Evolutionary conservation across 2,329 filamentous ascomycete genomes (phyloP).

Genomic region (Neonectria ditissima): DNA sequence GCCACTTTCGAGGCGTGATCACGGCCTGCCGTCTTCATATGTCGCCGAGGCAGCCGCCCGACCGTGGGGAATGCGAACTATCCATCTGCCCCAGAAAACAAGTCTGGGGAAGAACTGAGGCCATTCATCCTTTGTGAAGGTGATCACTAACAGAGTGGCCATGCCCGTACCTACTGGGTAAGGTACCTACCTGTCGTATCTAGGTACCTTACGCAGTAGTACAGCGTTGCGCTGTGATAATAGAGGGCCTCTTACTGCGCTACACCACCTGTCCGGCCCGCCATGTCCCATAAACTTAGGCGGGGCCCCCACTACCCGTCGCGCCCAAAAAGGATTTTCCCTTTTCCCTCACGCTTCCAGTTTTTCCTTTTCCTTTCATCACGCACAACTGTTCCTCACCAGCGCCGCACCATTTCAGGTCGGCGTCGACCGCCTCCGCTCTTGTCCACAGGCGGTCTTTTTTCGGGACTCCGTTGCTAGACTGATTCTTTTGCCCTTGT

Average conservation of each 20-base stretch:
- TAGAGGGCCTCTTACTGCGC: not conserved
- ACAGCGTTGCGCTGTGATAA: slow-evolving; percentile 3
- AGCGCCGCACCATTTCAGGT: slow-evolving; percentile 40
- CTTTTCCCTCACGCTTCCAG: slow-evolving; percentile 1
- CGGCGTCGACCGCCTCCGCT: slow-evolving; percentile 39
- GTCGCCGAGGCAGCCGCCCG: not conserved
- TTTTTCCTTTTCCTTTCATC: slow-evolving; percentile 34
- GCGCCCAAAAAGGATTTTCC: not conserved
- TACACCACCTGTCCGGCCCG: not conserved
- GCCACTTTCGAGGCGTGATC: slow-evolving; percentile 8
- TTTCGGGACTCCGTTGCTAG: slow-evolving; percentile 49
- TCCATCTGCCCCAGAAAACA: not conserved
- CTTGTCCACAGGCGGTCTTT: slow-evolving; percentile 41
- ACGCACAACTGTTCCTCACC: slow-evolving; percentile 48
- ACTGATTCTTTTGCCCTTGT: slow-evolving; percentile 53
- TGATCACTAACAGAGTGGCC: not conserved
- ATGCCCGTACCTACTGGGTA: too few species aligned
- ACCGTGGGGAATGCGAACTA: not conserved
- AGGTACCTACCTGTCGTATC: too few species aligned
- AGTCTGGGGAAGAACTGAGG: not conserved
- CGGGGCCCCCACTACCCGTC: not conserved
- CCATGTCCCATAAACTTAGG: not conserved
- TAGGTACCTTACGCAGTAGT: too few species aligned
- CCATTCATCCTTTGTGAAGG: not conserved
- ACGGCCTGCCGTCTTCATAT: not conserved